A percentile compares a stretch with the other conserved stretches of the same genome.
phyloP scores from a whole-genome alignment of 371 early-diverging fungal species.

The Fennellomyces sp. region DNA sequence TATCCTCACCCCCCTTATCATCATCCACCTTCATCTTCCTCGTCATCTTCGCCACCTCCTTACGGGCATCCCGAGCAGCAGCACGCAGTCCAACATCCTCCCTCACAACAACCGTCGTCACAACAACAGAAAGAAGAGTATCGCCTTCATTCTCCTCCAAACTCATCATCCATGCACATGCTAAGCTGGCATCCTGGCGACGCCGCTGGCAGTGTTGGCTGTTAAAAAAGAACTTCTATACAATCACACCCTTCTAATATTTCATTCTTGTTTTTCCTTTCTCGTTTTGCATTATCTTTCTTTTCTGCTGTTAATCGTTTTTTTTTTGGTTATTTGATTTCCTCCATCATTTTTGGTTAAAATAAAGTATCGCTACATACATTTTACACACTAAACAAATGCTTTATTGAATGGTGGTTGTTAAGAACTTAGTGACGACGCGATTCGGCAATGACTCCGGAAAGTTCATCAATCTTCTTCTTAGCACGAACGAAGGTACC shows the following conservation, averaged over 20 bases:
- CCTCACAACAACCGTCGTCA: background rate
- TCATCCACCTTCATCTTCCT: conserved; percentile 3
- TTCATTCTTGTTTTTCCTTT: background rate
- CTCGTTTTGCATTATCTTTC: background rate
- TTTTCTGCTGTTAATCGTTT: background rate
- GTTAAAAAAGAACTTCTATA: background rate
- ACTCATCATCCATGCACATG: conserved; percentile 15
- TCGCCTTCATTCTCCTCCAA: background rate
- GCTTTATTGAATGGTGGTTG: background rate
- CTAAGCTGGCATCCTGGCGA: conserved; percentile 15
- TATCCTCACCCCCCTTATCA: conserved; percentile 2
- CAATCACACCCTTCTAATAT: background rate
- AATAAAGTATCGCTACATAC: background rate
- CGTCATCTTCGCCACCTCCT: background rate
- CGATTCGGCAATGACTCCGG: conserved; percentile 91
- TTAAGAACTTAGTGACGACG: conserved; percentile 66
- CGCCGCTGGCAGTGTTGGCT: conserved; percentile 16
- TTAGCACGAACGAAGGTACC: conserved; percentile 97
- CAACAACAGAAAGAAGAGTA: conserved; percentile 1
- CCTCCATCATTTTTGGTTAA: background rate
- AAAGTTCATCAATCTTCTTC: conserved; percentile 98
- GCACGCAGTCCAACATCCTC: background rate
- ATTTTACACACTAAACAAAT: too few relatives aligned
- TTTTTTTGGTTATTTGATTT: background rate
- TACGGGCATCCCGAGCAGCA: background rate